Conservation (phyloP, 2,329 filamentous ascomycete genomes). For the Xylariomycetidae sp. region DNA sequence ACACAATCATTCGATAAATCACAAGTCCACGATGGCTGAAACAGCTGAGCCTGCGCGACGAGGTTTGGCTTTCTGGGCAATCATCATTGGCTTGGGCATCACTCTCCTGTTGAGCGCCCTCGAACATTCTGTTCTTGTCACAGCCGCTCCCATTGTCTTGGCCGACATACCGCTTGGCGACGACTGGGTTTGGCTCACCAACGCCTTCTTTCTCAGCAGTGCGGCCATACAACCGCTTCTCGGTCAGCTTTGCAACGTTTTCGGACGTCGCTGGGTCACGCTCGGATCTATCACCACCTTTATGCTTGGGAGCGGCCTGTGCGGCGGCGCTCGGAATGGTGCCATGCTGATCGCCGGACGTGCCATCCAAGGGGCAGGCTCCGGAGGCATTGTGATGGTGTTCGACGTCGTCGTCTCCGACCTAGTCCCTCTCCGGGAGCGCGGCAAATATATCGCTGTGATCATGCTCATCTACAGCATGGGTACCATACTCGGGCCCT, state of each 20-base stretch:
- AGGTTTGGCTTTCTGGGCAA: too few relatives aligned
- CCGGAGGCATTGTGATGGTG: conserved; percentile 8
- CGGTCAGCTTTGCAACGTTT: conserved; percentile 37
- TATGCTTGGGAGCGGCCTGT: conserved; percentile 39
- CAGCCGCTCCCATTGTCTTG: conserved; percentile 5
- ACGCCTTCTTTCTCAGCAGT: conserved; percentile 9
- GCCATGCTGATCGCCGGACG: conserved; percentile 11
- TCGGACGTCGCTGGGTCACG: conserved; percentile 35
- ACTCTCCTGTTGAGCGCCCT: conserved; percentile 9
- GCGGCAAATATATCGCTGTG: conserved; percentile 33
- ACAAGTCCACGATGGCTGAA: too few relatives aligned
- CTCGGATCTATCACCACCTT: conserved; percentile 38
- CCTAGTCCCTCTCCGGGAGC: conserved; percentile 37
- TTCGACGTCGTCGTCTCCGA: conserved; percentile 28
- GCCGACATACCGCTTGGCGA: conserved; percentile 3
- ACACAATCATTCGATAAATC: too few relatives aligned
- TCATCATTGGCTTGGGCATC: conserved; percentile 14
- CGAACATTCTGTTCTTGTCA: conserved; percentile 6
- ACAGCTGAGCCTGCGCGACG: too few relatives aligned
- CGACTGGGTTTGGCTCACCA: conserved; percentile 9
- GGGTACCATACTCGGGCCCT: conserved; percentile 25
- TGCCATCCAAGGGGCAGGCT: conserved; percentile 8
- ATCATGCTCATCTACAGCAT: conserved; percentile 26
- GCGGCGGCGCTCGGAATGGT: conserved; percentile 37
- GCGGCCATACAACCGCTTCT: conserved; percentile 21